phyloP scores from a whole-genome alignment of 2,329 filamentous ascomycete genomes.

The Ophiostoma sp. region DNA sequence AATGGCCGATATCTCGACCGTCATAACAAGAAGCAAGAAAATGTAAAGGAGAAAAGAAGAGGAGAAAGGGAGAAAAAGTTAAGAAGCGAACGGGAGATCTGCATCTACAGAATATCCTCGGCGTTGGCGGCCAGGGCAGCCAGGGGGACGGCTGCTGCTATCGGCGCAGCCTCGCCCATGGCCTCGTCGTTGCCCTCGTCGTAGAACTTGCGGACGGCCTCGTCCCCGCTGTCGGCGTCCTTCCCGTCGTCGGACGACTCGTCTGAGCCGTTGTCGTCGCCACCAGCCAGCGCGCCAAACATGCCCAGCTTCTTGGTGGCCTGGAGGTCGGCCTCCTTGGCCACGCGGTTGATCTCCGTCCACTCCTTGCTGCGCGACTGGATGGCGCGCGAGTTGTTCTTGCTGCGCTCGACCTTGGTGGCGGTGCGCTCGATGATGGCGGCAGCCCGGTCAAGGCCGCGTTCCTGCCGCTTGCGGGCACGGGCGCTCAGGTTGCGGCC shows the following conservation, averaged over 20 bases:
- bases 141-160: conserved; percentile 18
- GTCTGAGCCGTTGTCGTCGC: conserved; percentile 4
- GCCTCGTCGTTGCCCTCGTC: conserved; percentile 25
- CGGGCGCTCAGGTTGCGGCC: conserved; percentile 53
- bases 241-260: background rate
- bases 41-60: background rate
- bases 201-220: conserved; percentile 27
- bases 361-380: conserved; percentile 50
- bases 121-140: conserved; percentile 22
- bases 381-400: conserved; percentile 44
- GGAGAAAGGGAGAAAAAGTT: background rate
- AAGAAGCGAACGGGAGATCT: background rate
- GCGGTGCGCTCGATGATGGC: conserved; percentile 55
- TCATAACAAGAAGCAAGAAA: conserved; percentile 16
- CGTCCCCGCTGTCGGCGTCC: conserved; percentile 26
- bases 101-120: conserved; percentile 28
- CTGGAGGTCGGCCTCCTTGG: conserved; percentile 15
- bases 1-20: background rate
- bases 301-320: conserved; percentile 20
- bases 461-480: conserved; percentile 53
- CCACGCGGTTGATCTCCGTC: conserved; percentile 50
- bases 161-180: conserved; percentile 22
- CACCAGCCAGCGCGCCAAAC: conserved; percentile 21
- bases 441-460: conserved; percentile 53
- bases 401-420: conserved; percentile 52